These are phyloP conservation scores for Globisporangium lucens DNA, from an alignment of 352 stramenopile genomes.

Conservation along the genomic window DNA sequence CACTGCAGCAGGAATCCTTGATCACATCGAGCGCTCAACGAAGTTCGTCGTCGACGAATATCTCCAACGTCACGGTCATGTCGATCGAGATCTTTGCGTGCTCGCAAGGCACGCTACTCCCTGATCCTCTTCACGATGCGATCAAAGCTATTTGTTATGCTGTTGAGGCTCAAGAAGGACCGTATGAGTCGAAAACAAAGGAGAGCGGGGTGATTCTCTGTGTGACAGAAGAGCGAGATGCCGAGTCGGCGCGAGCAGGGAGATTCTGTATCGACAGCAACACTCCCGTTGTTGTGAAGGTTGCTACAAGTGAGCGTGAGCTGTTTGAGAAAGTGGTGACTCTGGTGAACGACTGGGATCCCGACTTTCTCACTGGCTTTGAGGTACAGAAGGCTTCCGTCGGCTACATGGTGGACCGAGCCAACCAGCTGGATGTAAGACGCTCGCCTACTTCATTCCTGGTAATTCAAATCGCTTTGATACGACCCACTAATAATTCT, in stretches of 20 bases:
- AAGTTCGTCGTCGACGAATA: constrained; percentile 21
- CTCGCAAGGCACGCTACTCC: constrained; percentile 55
- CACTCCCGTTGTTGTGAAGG: constrained; percentile 24
- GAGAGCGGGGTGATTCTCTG: constrained; percentile 48
- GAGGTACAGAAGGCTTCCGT: constrained; percentile 82
- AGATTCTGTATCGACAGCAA: constrained; percentile 33
- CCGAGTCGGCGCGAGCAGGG: constrained; percentile 16
- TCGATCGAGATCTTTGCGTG: constrained; percentile 72
- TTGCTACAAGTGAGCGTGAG: constrained; percentile 46
- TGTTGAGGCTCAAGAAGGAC: constrained; percentile 73
- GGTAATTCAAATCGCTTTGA: background rate
- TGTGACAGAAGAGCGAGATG: constrained; percentile 18
- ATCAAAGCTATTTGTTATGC: constrained; percentile 64
- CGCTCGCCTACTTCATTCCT: background rate
- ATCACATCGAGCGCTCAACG: constrained; percentile 8
- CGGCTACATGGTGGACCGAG: constrained; percentile 76
- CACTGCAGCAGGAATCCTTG: background rate
- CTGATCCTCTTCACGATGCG: constrained; percentile 65
- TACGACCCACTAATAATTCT: background rate
- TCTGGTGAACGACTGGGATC: constrained; percentile 72
- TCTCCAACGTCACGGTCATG: constrained; percentile 76
- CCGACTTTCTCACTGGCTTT: constrained; percentile 89
- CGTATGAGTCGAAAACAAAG: constrained; percentile 43
- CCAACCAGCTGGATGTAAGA: constrained; percentile 46
- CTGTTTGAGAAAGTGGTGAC: constrained; percentile 51